phyloP scores from a whole-genome alignment of 2,329 filamentous ascomycete species.

The Rhytidhysteron rufulum region DNA sequence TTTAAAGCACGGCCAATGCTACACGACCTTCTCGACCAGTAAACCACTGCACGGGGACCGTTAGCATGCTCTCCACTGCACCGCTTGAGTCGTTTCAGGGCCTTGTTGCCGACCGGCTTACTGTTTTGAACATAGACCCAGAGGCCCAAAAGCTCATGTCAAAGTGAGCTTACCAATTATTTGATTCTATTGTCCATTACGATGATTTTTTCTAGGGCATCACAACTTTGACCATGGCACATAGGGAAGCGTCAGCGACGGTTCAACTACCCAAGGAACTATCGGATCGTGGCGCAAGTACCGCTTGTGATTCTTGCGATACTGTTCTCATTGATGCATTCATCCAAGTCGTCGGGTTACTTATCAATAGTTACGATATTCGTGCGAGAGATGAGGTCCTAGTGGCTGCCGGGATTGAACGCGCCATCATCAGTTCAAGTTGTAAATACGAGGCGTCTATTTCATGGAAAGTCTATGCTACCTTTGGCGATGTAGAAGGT shows the following conservation, averaged over 20 bases:
- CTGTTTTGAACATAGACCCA: too few relatives aligned
- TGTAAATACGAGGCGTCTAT: background rate
- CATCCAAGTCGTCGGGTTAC: slow-evolving; percentile 14
- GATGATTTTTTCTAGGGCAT: slow-evolving; percentile 13
- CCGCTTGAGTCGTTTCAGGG: too few relatives aligned
- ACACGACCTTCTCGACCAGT: too few relatives aligned
- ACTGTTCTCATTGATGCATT: slow-evolving; percentile 15
- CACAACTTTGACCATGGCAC: slow-evolving; percentile 9
- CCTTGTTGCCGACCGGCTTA: too few relatives aligned
- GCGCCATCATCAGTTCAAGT: slow-evolving; percentile 7
- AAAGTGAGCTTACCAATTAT: too few relatives aligned
- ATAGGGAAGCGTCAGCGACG: slow-evolving; percentile 10
- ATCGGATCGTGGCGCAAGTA: slow-evolving; percentile 9
- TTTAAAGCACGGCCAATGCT: too few relatives aligned
- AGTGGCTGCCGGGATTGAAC: slow-evolving; percentile 12
- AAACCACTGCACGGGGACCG: too few relatives aligned
- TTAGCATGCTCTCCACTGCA: too few relatives aligned
- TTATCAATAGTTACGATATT: slow-evolving; percentile 11
- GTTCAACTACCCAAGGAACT: slow-evolving; percentile 7
- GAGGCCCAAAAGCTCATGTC: too few relatives aligned
- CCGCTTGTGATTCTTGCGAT: slow-evolving; percentile 9
- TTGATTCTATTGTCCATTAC: too few relatives aligned
- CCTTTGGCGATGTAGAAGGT: slow-evolving; percentile 2
- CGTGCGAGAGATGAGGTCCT: slow-evolving; percentile 11
- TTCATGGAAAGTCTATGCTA: slow-evolving; percentile 8